Conservation (phyloP, 2,329 filamentous ascomycete species). For the Berkeleyomyces rouxiae region DNA sequence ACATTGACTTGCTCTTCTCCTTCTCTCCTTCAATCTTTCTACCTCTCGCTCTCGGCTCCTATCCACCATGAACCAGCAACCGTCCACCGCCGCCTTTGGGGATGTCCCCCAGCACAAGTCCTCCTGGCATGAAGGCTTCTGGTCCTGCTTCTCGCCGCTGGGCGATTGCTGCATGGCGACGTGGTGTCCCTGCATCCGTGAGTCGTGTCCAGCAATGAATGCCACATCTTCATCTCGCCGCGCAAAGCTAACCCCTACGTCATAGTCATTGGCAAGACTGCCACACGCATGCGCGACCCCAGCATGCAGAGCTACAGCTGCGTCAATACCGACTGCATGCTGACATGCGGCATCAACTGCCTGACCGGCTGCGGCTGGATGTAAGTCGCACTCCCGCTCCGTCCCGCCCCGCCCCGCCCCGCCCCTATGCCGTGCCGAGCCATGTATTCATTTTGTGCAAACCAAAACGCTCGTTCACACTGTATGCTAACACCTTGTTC, state of each 20-base stretch:
- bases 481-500: neutral
- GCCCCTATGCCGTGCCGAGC: neutral
- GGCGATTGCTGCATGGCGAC: constrained; percentile 24
- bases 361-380: constrained; percentile 29
- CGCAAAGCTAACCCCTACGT: neutral
- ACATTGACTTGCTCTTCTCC: neutral
- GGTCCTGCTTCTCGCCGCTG: constrained; percentile 25
- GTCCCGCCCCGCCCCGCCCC: neutral
- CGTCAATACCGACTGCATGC: constrained; percentile 26
- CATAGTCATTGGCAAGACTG: constrained; percentile 28
- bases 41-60: neutral
- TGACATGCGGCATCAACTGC: constrained; percentile 24
- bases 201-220: constrained; percentile 15
- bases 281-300: constrained; percentile 29
- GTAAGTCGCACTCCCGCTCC: constrained; percentile 17
- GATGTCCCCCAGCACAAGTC: constrained; percentile 9
- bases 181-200: constrained; percentile 29
- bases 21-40: neutral
- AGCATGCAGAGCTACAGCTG: constrained; percentile 24
- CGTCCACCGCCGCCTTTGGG: neutral
- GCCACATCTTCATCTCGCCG: neutral
- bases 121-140: constrained; percentile 24
- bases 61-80: constrained; percentile 2
- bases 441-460: neutral
- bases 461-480: neutral